phyloP scores from a whole-genome alignment of 495 filamentous ascomycete species.

The Astrocystis sublimbata region DNA sequence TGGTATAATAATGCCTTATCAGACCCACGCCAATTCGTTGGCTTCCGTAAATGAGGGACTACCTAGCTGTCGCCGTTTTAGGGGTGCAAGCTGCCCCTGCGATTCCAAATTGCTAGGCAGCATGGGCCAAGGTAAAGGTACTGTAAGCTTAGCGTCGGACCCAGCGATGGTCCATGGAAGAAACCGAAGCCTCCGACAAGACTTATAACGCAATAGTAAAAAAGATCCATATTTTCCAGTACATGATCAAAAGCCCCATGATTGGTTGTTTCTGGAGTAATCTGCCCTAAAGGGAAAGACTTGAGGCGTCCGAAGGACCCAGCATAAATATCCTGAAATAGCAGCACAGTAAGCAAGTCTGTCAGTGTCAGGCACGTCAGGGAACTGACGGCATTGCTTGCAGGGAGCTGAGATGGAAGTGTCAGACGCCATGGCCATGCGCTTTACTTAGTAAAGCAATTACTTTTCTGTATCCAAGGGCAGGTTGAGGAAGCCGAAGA shows the following conservation, averaged over 20 bases:
- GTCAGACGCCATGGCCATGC: slow-evolving; percentile 9
- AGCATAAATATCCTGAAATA: slow-evolving; percentile 12
- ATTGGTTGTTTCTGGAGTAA: background rate
- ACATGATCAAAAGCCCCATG: background rate
- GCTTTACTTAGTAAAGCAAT: background rate
- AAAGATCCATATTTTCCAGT: background rate
- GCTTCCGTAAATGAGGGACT: no score
- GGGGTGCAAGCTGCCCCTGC: background rate
- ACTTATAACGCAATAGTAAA: background rate
- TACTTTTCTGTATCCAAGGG: background rate
- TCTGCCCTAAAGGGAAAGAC: slow-evolving; percentile 3
- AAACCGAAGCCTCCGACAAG: slow-evolving; percentile 4
- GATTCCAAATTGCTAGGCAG: background rate
- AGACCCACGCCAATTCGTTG: no score
- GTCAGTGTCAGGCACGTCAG: no score
- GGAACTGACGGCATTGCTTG: slow-evolving; percentile 2
- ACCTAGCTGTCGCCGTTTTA: no score
- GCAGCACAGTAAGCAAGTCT: slow-evolving; percentile 11
- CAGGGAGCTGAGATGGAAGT: slow-evolving; percentile 6
- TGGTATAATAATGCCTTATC: no score
- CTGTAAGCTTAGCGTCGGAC: background rate
- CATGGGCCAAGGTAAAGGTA: no score
- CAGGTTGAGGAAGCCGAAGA: background rate
- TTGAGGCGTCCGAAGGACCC: slow-evolving; percentile 12
- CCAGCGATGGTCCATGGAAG: background rate